Evolutionary conservation across 2,329 filamentous ascomycete genomes (phyloP).

Genomic region (Claviceps paspali): DNA sequence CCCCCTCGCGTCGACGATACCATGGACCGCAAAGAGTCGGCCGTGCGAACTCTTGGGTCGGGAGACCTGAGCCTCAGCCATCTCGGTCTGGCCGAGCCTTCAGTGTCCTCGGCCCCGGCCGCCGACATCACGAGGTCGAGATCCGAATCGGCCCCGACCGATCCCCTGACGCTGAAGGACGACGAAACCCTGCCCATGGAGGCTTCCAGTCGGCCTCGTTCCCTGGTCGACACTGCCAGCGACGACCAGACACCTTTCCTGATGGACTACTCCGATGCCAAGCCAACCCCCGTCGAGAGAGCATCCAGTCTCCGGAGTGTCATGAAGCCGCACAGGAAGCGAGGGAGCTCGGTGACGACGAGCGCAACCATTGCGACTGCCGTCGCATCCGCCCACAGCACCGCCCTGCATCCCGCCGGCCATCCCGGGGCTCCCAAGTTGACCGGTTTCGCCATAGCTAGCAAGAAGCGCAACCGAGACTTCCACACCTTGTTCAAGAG

Average conservation of each 20-base stretch:
- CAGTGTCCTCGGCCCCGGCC: slow-evolving; percentile 38
- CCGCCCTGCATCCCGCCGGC: slow-evolving; percentile 48
- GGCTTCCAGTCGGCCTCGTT: slow-evolving; percentile 27
- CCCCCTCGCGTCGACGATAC: slow-evolving; percentile 14
- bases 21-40: slow-evolving; percentile 50
- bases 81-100: slow-evolving; percentile 58
- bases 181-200: slow-evolving; percentile 19
- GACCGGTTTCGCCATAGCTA: slow-evolving; percentile 90
- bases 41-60: slow-evolving; percentile 75
- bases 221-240: slow-evolving; percentile 32
- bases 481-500: slow-evolving; percentile 91
- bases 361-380: slow-evolving; percentile 52
- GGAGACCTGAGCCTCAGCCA: slow-evolving; percentile 84
- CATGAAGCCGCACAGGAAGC: slow-evolving; percentile 49
- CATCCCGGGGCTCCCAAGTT: slow-evolving; percentile 53
- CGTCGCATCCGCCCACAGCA: slow-evolving; percentile 53
- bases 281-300: slow-evolving; percentile 37
- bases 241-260: slow-evolving; percentile 50
- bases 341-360: slow-evolving; percentile 66
- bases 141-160: slow-evolving; percentile 44
- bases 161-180: slow-evolving; percentile 16
- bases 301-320: slow-evolving; percentile 54
- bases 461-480: slow-evolving; percentile 88
- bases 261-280: slow-evolving; percentile 48
- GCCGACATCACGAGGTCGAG: slow-evolving; percentile 29